These are phyloP conservation scores for Tetradesmus obliquus DNA, from an alignment of 139 green algal genomes.

Conservation along the genomic window DNA sequence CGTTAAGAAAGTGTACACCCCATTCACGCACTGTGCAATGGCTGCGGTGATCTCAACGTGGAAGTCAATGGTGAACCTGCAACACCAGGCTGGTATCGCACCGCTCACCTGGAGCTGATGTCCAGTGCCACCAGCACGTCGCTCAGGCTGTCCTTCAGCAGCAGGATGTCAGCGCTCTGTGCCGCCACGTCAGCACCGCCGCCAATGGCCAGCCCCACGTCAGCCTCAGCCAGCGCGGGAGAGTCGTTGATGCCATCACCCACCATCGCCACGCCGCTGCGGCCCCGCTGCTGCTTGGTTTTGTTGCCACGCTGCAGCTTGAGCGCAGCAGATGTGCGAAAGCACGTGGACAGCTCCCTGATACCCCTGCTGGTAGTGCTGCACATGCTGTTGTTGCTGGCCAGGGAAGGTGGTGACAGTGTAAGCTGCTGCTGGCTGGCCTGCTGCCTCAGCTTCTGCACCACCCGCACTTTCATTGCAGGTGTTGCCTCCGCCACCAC, in stretches of 20 bases:
- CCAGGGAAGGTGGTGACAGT: background rate
- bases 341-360: background rate
- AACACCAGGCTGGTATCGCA: background rate
- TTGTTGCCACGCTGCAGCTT: background rate
- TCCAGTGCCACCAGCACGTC: slow-evolving; percentile 87
- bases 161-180: slow-evolving; percentile 82
- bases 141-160: slow-evolving; percentile 83
- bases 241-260: slow-evolving; percentile 98
- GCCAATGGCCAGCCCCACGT: slow-evolving; percentile 96
- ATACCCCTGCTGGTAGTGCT: background rate
- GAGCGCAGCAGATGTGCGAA: background rate
- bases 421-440: background rate
- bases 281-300: background rate
- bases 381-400: background rate
- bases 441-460: slow-evolving; percentile 27
- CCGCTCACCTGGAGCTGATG: slow-evolving; percentile 62
- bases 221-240: slow-evolving; percentile 91
- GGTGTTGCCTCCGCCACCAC: slow-evolving; percentile 75
- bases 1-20: no score
- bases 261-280: slow-evolving; percentile 92
- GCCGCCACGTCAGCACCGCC: slow-evolving; percentile 70
- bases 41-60: no score
- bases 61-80: no score
- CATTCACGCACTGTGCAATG: no score
- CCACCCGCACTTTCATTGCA: slow-evolving; percentile 66